Percentiles rank a stretch among this genome's conserved stretches.
Conservation (phyloP, 306 rosid genomes). For the Dicorynia guianensis region DNA sequence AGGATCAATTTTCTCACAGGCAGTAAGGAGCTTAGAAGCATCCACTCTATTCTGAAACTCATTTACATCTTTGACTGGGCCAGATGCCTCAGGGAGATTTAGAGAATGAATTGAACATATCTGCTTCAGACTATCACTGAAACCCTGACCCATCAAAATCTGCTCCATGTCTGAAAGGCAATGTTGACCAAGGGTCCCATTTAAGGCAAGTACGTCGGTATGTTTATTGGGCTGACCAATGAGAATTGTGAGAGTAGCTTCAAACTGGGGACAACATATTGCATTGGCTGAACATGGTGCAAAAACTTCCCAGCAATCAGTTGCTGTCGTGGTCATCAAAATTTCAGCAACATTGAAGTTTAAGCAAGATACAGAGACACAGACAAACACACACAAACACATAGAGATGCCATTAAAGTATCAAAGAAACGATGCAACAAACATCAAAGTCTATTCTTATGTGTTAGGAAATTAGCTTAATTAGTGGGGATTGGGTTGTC, state of each 20-base stretch:
- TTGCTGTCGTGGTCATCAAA: conserved; percentile 78
- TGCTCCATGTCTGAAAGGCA: conserved; percentile 90
- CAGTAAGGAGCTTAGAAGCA: conserved; percentile 78
- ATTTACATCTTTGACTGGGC: conserved; percentile 72
- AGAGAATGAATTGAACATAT: conserved; percentile 73
- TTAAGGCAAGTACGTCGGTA: conserved; percentile 73
- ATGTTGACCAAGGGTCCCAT: conserved; percentile 64
- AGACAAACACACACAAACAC: conserved; percentile 14
- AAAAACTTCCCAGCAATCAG: conserved; percentile 87
- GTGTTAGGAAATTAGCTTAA: too few species aligned
- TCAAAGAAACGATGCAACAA: not conserved
- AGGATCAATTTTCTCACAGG: conserved; percentile 84
- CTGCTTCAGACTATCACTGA: conserved; percentile 58
- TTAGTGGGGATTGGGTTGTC: too few species aligned
- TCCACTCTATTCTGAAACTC: conserved; percentile 74
- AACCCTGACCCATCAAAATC: conserved; percentile 90
- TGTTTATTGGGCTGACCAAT: conserved; percentile 86
- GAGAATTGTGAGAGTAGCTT: conserved; percentile 90
- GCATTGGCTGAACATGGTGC: conserved; percentile 88
- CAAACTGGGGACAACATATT: conserved; percentile 95
- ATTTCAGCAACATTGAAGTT: conserved; percentile 80
- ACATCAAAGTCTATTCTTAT: conserved; percentile 22
- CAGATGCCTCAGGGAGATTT: conserved; percentile 82
- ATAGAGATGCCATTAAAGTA: conserved; percentile 5
- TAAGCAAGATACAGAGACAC: conserved; percentile 44